Evolutionary conservation across 1,284 basidiomycete genomes (phyloP), one percentile per base, ranked within the genome.

Genomic region (Hypsizygus ulmarius): DNA sequence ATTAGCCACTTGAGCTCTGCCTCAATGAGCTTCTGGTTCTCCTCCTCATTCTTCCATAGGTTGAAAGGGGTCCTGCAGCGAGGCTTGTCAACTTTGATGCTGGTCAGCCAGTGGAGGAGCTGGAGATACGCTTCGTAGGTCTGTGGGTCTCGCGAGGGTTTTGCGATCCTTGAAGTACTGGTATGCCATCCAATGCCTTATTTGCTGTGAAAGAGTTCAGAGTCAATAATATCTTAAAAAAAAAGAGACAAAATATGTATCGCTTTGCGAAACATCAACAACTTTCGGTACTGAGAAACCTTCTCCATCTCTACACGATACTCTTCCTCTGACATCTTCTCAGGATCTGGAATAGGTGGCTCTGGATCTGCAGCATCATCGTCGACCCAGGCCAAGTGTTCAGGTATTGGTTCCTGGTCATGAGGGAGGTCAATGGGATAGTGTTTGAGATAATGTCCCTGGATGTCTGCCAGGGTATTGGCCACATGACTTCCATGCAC

Each of bases 101-200:
- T 38, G 37, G 18, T 50, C 48, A 33, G 52, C 54, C 49, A 52
- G 54, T 50, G 52, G 33, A 27, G 18, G 14, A 36, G 30, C n/a
- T 10, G 28, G 15, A 32, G 27, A 39, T 10, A 53, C n/a, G 3
- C 49, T 44, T 56, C 51, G 39, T 49, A 49, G 33, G 42, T 34
- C 42, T 25, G 19, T 18, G 10, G n/a, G 21, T 19, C 33, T 35
- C 15, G 42, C 14, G 11, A 12, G 25, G 6, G 27, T 2, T 3
- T 35, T 15, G 21, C n/a, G 12, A 27, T 32, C 21, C 25, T 44
- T 44, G n/a, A 11, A 25, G 25, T 44, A 35, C 12, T 44, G 30
- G 28, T 44, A 36, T 18, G 18, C 14, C 21, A 44, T 25, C 19
- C 21, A 44, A 3, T 7, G 3, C 21, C 7, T 25, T 3, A 25